Evolutionary conservation across 495 filamentous ascomycete species (phyloP), one percentile per base, ranked within the genome.

Genomic region (Jackrogersella multiformis): DNA sequence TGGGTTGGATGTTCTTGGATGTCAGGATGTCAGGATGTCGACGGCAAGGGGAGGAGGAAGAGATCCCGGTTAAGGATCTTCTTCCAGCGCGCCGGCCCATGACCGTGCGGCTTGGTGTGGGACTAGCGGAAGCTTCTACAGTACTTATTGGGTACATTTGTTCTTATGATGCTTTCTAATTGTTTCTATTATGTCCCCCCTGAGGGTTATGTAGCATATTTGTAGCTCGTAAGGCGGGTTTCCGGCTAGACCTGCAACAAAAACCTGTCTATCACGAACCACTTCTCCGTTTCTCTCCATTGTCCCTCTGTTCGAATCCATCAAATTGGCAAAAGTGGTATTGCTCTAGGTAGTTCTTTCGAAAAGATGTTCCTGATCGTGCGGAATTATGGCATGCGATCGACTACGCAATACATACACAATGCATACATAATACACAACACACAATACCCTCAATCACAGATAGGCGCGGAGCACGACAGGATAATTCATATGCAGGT

Each of bases 391-490:
- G 53, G 57, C 42, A 63, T 63, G 44, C 38, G 60, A 69, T 64
- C 60, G 60, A 48, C 61, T 56, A 64, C 44, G 55, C 48, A 53
- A 53, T 23, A 48, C 38, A 35, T 46, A 39, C 41, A 59, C n/a
- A n/a, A n/a, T n/a, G n/a, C n/a, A n/a, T n/a, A n/a, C n/a, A n/a
- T n/a, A n/a, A n/a, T n/a, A n/a, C n/a, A n/a, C n/a, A n/a, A n/a
- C n/a, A 64, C 42, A 46, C 46, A 52, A 52, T 20, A 46, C 36
- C 23, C 45, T 32, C 35, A 60, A 58, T 58, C 45, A 64, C 36
- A 69, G 66, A 69, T 69, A 61, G 61, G 66, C 56, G 61, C 56
- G 51, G 66, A 65, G 56, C 66, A 69, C 66, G 44, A 69, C 56
- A 69, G 49, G 51, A 26, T 36, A 57, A 18, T 49, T 35, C 39